Conservation (phyloP, 805 yeast genomes). For the Saccharomycopsis oosterbeekiorum region DNA sequence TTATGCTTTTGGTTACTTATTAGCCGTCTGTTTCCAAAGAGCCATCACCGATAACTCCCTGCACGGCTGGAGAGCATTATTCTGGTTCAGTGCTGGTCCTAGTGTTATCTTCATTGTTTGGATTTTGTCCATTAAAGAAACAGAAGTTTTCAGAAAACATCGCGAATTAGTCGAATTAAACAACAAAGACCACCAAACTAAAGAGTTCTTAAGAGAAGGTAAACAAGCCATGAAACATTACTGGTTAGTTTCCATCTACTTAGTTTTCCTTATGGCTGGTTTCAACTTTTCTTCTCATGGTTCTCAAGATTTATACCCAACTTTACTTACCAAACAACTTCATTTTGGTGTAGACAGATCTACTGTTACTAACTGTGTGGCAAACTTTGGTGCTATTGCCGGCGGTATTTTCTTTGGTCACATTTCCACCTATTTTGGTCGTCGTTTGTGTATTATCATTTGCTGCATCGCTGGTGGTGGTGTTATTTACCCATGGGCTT, state of each 20-base stretch:
- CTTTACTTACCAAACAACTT: constrained; percentile 46
- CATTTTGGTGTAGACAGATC: constrained; percentile 34
- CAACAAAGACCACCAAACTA: constrained; percentile 17
- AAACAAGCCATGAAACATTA: constrained; percentile 34
- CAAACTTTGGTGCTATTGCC: constrained; percentile 55
- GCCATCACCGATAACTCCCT: constrained; percentile 45
- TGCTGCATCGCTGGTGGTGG: constrained; percentile 49
- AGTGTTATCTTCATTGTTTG: constrained; percentile 49
- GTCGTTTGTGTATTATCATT: constrained; percentile 45
- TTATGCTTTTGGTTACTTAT: constrained; percentile 57
- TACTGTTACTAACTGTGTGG: constrained; percentile 53
- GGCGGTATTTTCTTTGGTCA: constrained; percentile 59
- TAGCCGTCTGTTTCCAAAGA: constrained; percentile 55
- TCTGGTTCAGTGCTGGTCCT: constrained; percentile 67
- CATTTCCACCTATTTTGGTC: constrained; percentile 45
- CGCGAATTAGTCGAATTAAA: constrained; percentile 21
- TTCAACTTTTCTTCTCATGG: constrained; percentile 69
- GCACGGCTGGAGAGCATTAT: constrained; percentile 60
- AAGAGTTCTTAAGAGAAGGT: constrained; percentile 10
- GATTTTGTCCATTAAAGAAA: constrained; percentile 53
- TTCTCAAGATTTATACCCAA: constrained; percentile 65
- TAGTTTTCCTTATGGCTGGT: constrained; percentile 54
- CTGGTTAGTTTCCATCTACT: constrained; percentile 52
- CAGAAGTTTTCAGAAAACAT: constrained; percentile 38
- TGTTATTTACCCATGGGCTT: constrained; percentile 54